These are phyloP conservation scores for Miscanthus lutarioriparius DNA, from an alignment of 176 grass and related monocot species.

Conservation along the genomic window DNA sequence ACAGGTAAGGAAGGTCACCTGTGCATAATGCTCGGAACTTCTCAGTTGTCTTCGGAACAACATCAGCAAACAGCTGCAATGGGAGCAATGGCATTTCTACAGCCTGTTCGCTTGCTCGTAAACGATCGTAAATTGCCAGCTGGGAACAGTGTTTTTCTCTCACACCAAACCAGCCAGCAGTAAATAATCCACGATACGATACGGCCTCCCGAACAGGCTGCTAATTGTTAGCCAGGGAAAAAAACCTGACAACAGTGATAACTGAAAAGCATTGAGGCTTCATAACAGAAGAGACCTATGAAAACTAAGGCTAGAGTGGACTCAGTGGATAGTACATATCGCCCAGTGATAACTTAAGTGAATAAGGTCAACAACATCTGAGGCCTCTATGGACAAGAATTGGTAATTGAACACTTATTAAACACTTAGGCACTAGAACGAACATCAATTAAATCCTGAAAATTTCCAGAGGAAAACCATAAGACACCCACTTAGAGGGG, in stretches of 20 bases:
- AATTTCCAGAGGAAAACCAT: neutral
- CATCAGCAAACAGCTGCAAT: conserved; percentile 48
- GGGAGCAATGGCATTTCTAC: conserved; percentile 6
- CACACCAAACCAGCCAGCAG: no score
- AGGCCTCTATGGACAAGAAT: neutral
- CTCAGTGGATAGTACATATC: neutral
- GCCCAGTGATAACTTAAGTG: neutral
- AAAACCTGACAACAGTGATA: neutral
- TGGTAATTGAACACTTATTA: neutral
- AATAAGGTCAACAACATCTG: neutral
- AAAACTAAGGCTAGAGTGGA: neutral
- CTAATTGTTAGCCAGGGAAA: conserved; percentile 5
- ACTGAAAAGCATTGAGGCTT: neutral
- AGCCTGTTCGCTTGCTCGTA: no score
- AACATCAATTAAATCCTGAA: neutral
- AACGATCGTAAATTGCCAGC: no score
- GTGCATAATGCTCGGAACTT: conserved; percentile 60
- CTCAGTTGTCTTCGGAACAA: conserved; percentile 56
- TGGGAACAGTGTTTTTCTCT: no score
- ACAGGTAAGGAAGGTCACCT: neutral
- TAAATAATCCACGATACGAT: no score
- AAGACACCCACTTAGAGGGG: neutral
- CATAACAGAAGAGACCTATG: neutral
- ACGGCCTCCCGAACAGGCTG: no score
- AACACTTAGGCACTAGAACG: no score